A percentile compares a stretch with the other conserved stretches of the same genome.
Evolutionary conservation across 768 basidiomycete genomes (phyloP).

Genomic region (Multifurca ochricompacta): DNA sequence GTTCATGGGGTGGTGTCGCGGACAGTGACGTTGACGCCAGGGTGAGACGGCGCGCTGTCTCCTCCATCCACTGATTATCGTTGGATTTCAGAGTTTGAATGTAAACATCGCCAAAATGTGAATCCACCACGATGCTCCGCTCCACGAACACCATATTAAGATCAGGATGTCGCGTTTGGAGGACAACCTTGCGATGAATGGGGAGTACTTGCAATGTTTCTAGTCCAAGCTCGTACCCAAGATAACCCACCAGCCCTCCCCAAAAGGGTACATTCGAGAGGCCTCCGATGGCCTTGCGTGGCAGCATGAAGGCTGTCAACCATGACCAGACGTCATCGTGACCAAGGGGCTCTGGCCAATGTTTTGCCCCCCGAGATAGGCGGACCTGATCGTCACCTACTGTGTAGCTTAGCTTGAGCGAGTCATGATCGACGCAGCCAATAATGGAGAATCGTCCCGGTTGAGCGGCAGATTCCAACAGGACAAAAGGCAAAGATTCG

Average conservation of each 20-base stretch:
- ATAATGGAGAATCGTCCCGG: constrained; percentile 72
- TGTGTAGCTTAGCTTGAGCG: constrained; percentile 51
- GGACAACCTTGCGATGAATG: constrained; percentile 24
- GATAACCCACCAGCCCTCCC: constrained; percentile 72
- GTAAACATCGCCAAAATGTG: constrained; percentile 38
- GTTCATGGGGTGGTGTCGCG: background rate
- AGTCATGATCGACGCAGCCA: constrained; percentile 46
- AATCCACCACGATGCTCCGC: constrained; percentile 66
- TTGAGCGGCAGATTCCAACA: constrained; percentile 69
- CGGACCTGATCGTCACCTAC: constrained; percentile 43
- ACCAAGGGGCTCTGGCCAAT: constrained; percentile 37
- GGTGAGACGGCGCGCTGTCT: constrained; percentile 32
- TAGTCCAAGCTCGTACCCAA: constrained; percentile 76
- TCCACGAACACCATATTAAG: constrained; percentile 72
- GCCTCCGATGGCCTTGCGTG: constrained; percentile 41
- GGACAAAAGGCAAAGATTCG: constrained; percentile 53
- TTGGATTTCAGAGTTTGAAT: constrained; percentile 56
- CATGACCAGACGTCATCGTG: constrained; percentile 64
- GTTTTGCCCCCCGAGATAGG: constrained; percentile 33
- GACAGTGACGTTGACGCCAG: constrained; percentile 17
- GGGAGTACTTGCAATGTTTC: constrained; percentile 42
- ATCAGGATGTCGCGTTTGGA: constrained; percentile 47
- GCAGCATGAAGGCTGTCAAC: constrained; percentile 62
- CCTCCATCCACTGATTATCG: constrained; percentile 55
- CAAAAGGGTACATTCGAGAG: constrained; percentile 60